Conservation (phyloP, 306 rosid species). For the Citrullus mucosospermus region DNA sequence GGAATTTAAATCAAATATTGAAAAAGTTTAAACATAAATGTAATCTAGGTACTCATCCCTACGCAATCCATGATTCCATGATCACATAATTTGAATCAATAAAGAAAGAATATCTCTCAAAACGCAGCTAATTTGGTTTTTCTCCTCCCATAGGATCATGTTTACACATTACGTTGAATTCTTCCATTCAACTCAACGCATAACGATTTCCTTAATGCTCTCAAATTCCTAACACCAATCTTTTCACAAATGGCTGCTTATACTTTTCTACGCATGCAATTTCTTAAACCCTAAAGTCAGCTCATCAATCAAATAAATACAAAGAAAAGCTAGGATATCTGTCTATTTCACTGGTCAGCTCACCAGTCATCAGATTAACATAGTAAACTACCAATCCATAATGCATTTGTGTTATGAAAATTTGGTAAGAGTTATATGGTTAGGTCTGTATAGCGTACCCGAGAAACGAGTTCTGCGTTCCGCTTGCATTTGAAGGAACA, state of each 20-base stretch:
- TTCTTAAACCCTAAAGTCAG: background rate
- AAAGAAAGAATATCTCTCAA: background rate
- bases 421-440: background rate
- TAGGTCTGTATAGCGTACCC: background rate
- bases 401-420: background rate
- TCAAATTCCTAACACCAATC: background rate
- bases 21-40: too few relatives aligned
- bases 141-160: background rate
- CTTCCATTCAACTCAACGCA: background rate
- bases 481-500: background rate
- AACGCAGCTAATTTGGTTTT: background rate
- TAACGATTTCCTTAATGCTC: background rate
- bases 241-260: constrained; percentile 3
- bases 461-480: background rate
- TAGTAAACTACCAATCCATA: background rate
- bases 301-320: background rate
- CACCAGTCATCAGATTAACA: background rate
- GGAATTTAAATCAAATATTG: too few relatives aligned
- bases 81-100: background rate
- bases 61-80: background rate
- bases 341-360: background rate
- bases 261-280: background rate
- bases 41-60: too few relatives aligned
- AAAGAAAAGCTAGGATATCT: background rate
- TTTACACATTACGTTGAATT: background rate